A percentile compares a stretch with the other conserved stretches of the same genome.
These are phyloP conservation scores for Avena insularis DNA, from an alignment of 176 grass and related monocot species.

Conservation along the genomic window DNA sequence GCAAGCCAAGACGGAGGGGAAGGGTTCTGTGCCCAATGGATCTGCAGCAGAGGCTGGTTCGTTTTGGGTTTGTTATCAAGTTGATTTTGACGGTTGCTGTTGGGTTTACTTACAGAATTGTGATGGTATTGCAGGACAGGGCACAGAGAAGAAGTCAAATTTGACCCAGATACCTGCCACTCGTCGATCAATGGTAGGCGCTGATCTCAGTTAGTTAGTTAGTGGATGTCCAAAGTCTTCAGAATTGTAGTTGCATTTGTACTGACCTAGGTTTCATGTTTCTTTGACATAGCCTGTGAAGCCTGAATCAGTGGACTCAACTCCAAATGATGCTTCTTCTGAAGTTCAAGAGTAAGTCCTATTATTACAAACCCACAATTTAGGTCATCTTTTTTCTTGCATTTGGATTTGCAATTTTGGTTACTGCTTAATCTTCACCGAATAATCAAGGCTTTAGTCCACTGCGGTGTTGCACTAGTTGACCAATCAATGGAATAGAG, in stretches of 20 bases:
- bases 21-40: constrained; percentile 49
- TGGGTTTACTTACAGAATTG: constrained; percentile 39
- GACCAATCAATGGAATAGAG: constrained; percentile 14
- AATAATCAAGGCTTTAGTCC: neutral
- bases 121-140: constrained; percentile 46
- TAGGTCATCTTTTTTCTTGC: constrained; percentile 3
- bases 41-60: constrained; percentile 44
- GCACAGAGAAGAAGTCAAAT: constrained; percentile 48
- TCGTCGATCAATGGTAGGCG: constrained; percentile 57
- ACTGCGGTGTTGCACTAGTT: neutral
- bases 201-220: neutral
- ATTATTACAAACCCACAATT: constrained; percentile 15
- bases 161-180: constrained; percentile 18
- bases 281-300: constrained; percentile 57
- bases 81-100: neutral
- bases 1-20: constrained; percentile 54
- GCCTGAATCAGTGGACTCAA: constrained; percentile 59
- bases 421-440: neutral
- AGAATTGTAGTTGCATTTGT: constrained; percentile 41
- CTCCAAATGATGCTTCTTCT: constrained; percentile 57
- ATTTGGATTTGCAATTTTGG: constrained; percentile 10
- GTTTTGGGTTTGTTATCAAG: neutral
- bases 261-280: constrained; percentile 32
- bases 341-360: constrained; percentile 57
- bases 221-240: constrained; percentile 10